These are phyloP conservation scores for Rubus parviflorus DNA, from an alignment of 306 rosid genomes.

Conservation along the genomic window DNA sequence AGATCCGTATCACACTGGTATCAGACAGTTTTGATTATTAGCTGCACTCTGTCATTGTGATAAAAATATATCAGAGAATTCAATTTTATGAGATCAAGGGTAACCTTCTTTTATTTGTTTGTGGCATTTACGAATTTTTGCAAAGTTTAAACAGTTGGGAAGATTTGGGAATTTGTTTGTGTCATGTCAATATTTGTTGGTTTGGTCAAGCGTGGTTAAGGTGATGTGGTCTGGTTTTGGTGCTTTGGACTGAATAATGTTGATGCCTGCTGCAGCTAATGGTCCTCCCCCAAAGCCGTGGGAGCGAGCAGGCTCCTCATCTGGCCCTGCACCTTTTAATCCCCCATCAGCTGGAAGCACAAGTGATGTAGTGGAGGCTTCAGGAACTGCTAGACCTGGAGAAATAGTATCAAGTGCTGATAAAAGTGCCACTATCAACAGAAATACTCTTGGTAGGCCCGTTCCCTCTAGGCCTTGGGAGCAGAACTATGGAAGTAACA, in stretches of 20 bases:
- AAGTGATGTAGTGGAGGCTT: slow-evolving; percentile 91
- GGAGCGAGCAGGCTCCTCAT: slow-evolving; percentile 81
- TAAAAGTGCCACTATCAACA: slow-evolving; percentile 39
- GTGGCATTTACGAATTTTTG: background rate
- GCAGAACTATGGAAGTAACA: slow-evolving; percentile 64
- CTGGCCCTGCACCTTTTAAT: slow-evolving; percentile 85
- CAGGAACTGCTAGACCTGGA: slow-evolving; percentile 94
- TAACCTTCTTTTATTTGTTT: background rate
- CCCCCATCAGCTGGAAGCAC: slow-evolving; percentile 87
- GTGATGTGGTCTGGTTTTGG: background rate
- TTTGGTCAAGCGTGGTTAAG: background rate
- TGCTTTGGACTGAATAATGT: slow-evolving; percentile 9
- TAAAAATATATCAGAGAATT: background rate
- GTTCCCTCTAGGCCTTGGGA: slow-evolving; percentile 96
- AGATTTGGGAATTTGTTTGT: background rate
- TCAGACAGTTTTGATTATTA: background rate
- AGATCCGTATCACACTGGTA: background rate
- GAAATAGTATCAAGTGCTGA: slow-evolving; percentile 79
- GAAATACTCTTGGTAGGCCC: slow-evolving; percentile 70
- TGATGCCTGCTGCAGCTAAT: slow-evolving; percentile 49
- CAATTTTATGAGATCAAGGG: background rate
- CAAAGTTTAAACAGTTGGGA: background rate
- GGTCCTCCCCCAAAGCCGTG: slow-evolving; percentile 91
- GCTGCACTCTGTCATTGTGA: background rate
- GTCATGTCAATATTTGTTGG: background rate